Evolutionary conservation across 306 rosid genomes (phyloP), one percentile per base, ranked within the genome.

Genomic region (Rosa multiflora): DNA sequence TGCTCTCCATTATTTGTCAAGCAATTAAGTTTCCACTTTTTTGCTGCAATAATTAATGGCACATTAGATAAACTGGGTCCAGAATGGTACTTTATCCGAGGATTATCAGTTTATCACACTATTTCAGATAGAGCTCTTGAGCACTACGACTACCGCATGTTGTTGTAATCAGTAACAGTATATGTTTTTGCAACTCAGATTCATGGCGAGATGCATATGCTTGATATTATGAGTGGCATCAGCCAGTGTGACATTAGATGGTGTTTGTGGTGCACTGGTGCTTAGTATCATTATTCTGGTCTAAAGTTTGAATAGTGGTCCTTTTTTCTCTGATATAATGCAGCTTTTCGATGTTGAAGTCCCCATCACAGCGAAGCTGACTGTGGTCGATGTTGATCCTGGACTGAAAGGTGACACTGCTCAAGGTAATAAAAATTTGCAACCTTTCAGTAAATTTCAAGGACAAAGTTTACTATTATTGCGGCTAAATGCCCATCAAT

Each of bases 341-440:
- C 85, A 94, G 98, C 91, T 91, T 83, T 92, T 94, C 77, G 97
- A 91, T 87, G 76, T 92, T 82, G 97, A 92, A 64, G 86, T 94
- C 80, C 97, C 96, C 62, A 78, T 80, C 85, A 89, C 89, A 18
- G 89, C 88, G 76, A 84, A 87, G 83, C 86, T 94, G 78, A 49
- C 77, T 42, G 90, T 91, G 56, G 90, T 83, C 23, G 89, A 94
- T 23, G 98, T 89, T 77, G 98, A 91, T 84, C 94, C 94, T 2
- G 98, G 97, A 67, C 86, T 91, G 58, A 93, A 84, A 87, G 97
- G 98, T 62, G 96, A 94, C 89, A 91, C 98, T 1, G 91, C 88
- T 74, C 97, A 90, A 89, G 98, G 97, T 88, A 78, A 81, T 72
- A 77, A 73, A 32, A 78, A 66, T 64, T 78, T 70, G 74, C 48